Conservation (phyloP, 192 early-diverging fungal genomes). For the Funneliformis geosporum region DNA sequence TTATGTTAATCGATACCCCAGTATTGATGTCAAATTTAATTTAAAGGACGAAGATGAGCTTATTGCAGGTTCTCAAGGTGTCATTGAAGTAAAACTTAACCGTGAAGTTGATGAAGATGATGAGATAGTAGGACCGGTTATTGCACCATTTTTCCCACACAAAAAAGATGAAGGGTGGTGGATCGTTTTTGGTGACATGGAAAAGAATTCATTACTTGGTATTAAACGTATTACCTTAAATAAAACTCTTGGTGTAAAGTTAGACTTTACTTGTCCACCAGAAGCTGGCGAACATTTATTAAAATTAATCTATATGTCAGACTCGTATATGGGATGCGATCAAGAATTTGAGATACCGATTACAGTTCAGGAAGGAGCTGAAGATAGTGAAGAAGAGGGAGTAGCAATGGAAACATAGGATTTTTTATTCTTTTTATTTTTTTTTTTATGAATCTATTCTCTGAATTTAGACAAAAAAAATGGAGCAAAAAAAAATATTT, state of each 20-base stretch:
- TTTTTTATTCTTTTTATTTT: neutral
- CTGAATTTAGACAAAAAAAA: no score
- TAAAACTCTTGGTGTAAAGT: constrained; percentile 56
- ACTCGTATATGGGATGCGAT: constrained; percentile 92
- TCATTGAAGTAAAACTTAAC: constrained; percentile 71
- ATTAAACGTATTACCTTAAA: constrained; percentile 86
- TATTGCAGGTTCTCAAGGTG: constrained; percentile 63
- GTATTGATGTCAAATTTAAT: constrained; percentile 78
- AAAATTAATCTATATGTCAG: constrained; percentile 92
- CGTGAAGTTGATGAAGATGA: constrained; percentile 77
- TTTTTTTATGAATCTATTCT: no score
- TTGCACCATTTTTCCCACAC: constrained; percentile 91
- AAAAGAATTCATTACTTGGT: constrained; percentile 74
- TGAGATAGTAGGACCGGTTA: constrained; percentile 71
- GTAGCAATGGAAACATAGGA: constrained; percentile 34
- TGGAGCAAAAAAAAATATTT: no score
- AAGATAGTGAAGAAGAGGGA: constrained; percentile 57
- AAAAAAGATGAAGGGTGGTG: constrained; percentile 96
- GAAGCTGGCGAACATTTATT: constrained; percentile 57
- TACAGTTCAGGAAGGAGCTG: constrained; percentile 57
- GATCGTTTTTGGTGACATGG: constrained; percentile 87
- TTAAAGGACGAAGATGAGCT: constrained; percentile 65
- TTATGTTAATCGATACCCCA: constrained; percentile 93
- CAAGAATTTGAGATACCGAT: constrained; percentile 86
- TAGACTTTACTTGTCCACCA: constrained; percentile 89